These are phyloP conservation scores for Geotrichum fermentans DNA, from an alignment of 1,139 yeast species.

Conservation along the genomic window DNA sequence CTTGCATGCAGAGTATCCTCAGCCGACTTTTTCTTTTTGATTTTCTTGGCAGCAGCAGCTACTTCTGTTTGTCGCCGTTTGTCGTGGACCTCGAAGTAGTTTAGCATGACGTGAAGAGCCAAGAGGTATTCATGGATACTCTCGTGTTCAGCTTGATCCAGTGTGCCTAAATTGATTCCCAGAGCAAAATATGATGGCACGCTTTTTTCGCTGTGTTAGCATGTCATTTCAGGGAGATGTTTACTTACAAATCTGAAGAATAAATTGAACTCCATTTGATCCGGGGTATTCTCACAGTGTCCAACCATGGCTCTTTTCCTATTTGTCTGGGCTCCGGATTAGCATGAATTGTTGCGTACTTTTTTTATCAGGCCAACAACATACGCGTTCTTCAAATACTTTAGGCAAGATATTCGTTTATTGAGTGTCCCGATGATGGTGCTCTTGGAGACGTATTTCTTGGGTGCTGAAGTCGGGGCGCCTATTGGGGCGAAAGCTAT, in stretches of 20 bases:
- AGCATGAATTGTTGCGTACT: too few species aligned
- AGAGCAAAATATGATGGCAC: conserved; percentile 12
- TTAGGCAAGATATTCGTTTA: conserved; percentile 12
- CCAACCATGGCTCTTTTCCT: conserved; percentile 17
- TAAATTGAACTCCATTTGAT: conserved; percentile 5
- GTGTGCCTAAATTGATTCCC: conserved; percentile 9
- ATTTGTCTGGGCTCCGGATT: conserved; percentile 4
- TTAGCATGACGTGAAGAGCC: conserved; percentile 6
- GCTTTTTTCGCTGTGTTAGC: not conserved
- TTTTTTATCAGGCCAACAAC: too few species aligned
- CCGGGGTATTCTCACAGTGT: conserved; percentile 10
- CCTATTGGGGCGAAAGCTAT: conserved; percentile 9
- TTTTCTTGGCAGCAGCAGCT: not conserved
- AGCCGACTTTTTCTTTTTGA: not conserved
- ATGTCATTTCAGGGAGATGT: not conserved
- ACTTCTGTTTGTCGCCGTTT: not conserved
- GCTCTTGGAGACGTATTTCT: not conserved
- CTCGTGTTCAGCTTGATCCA: conserved; percentile 1
- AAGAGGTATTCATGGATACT: not conserved
- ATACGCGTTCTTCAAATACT: conserved; percentile 15
- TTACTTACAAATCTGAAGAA: conserved; percentile 10
- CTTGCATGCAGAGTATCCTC: too few species aligned
- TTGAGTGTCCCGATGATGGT: conserved; percentile 1
- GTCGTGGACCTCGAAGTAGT: conserved; percentile 10
- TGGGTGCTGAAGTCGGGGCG: not conserved